Percentiles rank a stretch among this genome's conserved stretches.
These are phyloP conservation scores for Thelephora ganbajun DNA, from an alignment of 768 basidiomycete species.

Conservation along the genomic window DNA sequence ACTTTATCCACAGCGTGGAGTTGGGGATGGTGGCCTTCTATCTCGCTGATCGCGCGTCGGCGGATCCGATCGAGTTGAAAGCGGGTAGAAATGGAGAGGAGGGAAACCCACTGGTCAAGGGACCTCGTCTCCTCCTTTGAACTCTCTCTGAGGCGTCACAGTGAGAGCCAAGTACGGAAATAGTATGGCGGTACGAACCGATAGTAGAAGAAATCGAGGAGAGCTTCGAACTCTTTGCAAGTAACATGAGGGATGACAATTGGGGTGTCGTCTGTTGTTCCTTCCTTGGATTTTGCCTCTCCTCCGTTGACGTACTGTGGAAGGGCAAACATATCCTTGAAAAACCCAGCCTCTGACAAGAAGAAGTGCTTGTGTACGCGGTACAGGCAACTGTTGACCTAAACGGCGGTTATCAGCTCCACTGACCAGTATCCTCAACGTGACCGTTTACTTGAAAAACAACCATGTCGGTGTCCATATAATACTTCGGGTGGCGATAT, in stretches of 20 bases:
- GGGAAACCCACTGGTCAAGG: conserved; percentile 21
- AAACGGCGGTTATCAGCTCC: neutral
- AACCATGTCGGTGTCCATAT: conserved; percentile 9
- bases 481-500: conserved; percentile 8
- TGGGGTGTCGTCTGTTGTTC: conserved; percentile 18
- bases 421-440: neutral
- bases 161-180: neutral
- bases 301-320: conserved; percentile 10
- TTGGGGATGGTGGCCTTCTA: conserved; percentile 2
- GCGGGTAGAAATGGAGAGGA: conserved; percentile 27
- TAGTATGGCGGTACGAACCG: conserved; percentile 15
- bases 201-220: conserved; percentile 26
- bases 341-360: conserved; percentile 23
- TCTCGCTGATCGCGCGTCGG: conserved; percentile 17
- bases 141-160: neutral
- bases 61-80: conserved; percentile 24
- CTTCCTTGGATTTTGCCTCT: conserved; percentile 13
- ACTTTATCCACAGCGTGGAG: conserved; percentile 10
- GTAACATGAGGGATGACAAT: conserved; percentile 21
- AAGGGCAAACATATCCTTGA: conserved; percentile 23
- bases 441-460: conserved; percentile 11
- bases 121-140: conserved; percentile 2
- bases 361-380: conserved; percentile 28
- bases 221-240: conserved; percentile 21
- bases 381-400: conserved; percentile 26